Evolutionary conservation across 352 stramenopile genomes (phyloP).

Genomic region (Globisporangium cystogenes): DNA sequence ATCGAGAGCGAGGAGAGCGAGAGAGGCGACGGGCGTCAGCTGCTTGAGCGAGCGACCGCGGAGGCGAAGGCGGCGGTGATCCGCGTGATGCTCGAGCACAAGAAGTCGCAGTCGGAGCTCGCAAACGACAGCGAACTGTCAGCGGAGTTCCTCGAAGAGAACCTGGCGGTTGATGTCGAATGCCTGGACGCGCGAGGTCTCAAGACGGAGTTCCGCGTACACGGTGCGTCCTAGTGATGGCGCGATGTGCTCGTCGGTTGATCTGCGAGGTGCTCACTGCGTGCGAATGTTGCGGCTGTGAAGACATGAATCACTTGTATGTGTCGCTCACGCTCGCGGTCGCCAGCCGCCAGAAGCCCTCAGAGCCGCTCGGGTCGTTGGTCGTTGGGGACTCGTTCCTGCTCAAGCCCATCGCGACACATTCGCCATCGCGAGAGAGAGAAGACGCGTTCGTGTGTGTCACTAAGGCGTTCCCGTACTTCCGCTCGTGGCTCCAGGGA

Average conservation of each 20-base stretch:
- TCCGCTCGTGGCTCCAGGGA: conserved; percentile 54
- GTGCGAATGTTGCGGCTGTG: neutral
- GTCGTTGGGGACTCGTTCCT: conserved; percentile 56
- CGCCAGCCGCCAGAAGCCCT: conserved; percentile 17
- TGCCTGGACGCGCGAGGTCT: conserved; percentile 40
- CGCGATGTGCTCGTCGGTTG: neutral
- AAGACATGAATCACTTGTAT: conserved; percentile 58
- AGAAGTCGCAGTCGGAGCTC: conserved; percentile 13
- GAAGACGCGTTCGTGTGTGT: conserved; percentile 26
- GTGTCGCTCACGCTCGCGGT: conserved; percentile 37
- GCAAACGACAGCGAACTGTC: conserved; percentile 15
- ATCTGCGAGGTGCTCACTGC: neutral
- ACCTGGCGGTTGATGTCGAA: conserved; percentile 29
- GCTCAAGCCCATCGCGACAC: conserved; percentile 2
- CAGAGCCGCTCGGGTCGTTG: conserved; percentile 34
- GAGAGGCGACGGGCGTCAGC: conserved; percentile 12
- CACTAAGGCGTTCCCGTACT: conserved; percentile 53
- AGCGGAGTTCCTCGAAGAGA: conserved; percentile 28
- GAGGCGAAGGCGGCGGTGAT: conserved; percentile 17
- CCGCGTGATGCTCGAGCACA: conserved; percentile 10
- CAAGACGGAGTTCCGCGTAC: conserved; percentile 6
- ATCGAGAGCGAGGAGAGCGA: conserved; percentile 4
- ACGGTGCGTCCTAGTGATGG: conserved; percentile 14
- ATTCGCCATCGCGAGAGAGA: neutral
- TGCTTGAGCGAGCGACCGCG: conserved; percentile 19